Conservation (phyloP, 2,329 filamentous ascomycete species). For the Colletotrichum abscissum region DNA sequence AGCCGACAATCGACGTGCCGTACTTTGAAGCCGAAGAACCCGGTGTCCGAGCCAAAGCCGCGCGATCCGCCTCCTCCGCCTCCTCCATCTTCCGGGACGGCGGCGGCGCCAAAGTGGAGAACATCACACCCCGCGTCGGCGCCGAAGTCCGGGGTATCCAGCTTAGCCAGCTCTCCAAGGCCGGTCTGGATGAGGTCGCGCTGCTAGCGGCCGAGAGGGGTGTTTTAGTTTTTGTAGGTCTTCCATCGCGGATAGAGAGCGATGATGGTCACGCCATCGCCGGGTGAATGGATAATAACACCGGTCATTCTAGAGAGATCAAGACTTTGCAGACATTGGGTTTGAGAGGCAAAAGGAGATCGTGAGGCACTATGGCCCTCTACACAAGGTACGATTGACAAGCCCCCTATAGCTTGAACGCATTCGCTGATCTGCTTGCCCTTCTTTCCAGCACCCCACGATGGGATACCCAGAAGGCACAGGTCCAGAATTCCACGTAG, state of each 20-base stretch:
- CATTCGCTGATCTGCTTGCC: background rate
- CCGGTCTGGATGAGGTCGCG: conserved; percentile 44
- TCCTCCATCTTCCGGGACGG: conserved; percentile 35
- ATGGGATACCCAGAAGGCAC: conserved; percentile 47
- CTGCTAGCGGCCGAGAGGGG: conserved; percentile 45
- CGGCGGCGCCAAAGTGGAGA: conserved; percentile 14
- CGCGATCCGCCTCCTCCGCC: conserved; percentile 29
- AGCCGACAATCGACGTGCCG: conserved; percentile 39
- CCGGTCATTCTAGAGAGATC: conserved; percentile 40
- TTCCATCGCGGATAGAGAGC: too few relatives aligned
- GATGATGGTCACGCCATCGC: too few relatives aligned
- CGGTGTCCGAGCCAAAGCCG: conserved; percentile 43
- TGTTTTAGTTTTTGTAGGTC: conserved; percentile 23
- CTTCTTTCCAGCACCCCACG: conserved; percentile 39
- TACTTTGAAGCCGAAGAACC: conserved; percentile 45
- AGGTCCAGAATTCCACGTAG: conserved; percentile 46
- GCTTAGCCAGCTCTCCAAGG: conserved; percentile 39
- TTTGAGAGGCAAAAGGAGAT: conserved; percentile 45
- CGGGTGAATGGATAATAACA: too few relatives aligned
- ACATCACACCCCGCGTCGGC: conserved; percentile 44
- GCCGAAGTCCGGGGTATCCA: conserved; percentile 44
- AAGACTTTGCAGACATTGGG: conserved; percentile 45
- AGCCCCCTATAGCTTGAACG: too few relatives aligned
- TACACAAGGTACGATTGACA: conserved; percentile 38
- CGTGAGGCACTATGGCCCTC: conserved; percentile 45